Evolutionary conservation across 257 asterid genomes (phyloP).

Genomic region (Solanum pennellii): DNA sequence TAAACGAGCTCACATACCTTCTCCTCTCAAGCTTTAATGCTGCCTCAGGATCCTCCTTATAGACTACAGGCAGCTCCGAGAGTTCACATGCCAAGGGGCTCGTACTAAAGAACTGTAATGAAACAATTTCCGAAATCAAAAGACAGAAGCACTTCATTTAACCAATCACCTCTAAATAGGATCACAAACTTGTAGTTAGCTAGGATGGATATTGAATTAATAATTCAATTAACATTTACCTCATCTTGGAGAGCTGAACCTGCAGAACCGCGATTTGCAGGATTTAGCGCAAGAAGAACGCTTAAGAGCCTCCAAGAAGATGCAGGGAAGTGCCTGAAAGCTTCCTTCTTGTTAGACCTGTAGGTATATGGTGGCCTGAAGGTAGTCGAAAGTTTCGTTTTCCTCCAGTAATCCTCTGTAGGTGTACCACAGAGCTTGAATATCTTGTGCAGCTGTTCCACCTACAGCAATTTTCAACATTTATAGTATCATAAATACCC

Average conservation of each 20-base stretch:
- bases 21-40: slow-evolving; percentile 18
- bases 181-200: neutral
- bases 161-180: neutral
- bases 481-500: neutral
- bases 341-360: slow-evolving; percentile 37
- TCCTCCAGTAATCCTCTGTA: slow-evolving; percentile 45
- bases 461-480: slow-evolving; percentile 14
- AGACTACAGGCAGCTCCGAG: slow-evolving; percentile 46
- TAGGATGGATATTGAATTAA: neutral
- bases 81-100: slow-evolving; percentile 56
- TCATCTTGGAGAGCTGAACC: slow-evolving; percentile 40
- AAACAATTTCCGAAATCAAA: neutral
- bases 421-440: slow-evolving; percentile 88
- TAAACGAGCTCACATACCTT: slow-evolving; percentile 19
- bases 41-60: slow-evolving; percentile 30
- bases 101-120: slow-evolving; percentile 41
- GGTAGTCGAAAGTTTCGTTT: slow-evolving; percentile 37
- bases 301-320: slow-evolving; percentile 44
- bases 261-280: slow-evolving; percentile 50
- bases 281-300: slow-evolving; percentile 55
- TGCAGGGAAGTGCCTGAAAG: slow-evolving; percentile 48
- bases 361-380: slow-evolving; percentile 60
- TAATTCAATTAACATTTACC: slow-evolving; percentile 13
- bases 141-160: neutral
- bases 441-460: slow-evolving; percentile 69